Base-by-base conservation (phyloP, 495 filamentous ascomycete species). In the Penicillium steckii region DNA sequence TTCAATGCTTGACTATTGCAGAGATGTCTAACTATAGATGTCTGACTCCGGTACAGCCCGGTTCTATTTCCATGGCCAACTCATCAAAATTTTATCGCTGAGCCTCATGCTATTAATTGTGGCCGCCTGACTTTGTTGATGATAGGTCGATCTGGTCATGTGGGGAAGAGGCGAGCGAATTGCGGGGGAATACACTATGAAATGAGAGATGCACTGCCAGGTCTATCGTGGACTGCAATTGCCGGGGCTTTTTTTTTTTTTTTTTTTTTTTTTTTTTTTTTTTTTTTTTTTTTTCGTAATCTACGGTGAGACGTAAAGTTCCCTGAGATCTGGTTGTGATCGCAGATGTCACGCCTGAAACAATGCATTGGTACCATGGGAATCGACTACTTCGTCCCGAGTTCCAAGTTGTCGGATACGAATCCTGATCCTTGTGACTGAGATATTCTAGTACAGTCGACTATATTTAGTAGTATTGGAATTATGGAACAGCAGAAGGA, bases 391-490 rank as follows among this genome's bases (percentile, higher is more conserved):
- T 13, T 41, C 33, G 15, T 38, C 35, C 35, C 35, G 35, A 38
- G 18, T 21, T 22, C 8, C 23, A n/a, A n/a, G n/a, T n/a, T n/a
- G n/a, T n/a, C n/a, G n/a, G n/a, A n/a, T n/a, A n/a, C n/a, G n/a
- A n/a, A n/a, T n/a, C n/a, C n/a, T n/a, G n/a, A n/a, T n/a, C 13
- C 37, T n/a, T 38, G 38, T 50, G 48, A 50, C 26, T 43, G 23
- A 23, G 32, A 22, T n/a, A 10, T 23, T 50, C 8, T 41, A 6
- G 30, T n/a, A 4, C 12, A 18, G 24, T 33, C 5, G 25, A 32
- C 38, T 50, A 43, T 43, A 33, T 22, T 50, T 50, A 50, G 48
- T 47, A 21, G 9, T 7, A 19, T 32, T 19, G 0, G n/a, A 32
- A 32, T 23, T 19, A 45, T 52, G 30, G 19, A 38, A 52, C 29